A percentile compares a stretch with the other conserved stretches of the same genome.
Conservation (phyloP, 192 early-diverging fungal species). For the Lobosporangium transversale region DNA sequence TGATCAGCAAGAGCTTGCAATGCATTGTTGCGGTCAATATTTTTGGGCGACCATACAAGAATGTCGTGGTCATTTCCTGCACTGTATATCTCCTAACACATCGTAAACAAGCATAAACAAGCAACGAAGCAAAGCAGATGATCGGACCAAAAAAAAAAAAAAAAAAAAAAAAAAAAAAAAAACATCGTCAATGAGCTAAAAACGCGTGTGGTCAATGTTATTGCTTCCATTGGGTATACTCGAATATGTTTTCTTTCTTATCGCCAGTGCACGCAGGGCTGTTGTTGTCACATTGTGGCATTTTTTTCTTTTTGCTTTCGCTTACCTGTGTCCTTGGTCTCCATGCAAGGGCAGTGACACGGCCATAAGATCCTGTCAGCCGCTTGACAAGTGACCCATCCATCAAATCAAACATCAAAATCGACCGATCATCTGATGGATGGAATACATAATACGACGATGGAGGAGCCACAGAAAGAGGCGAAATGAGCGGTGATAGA, state of each 20-base stretch:
- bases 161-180: not conserved
- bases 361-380: conserved; percentile 71
- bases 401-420: conserved; percentile 67
- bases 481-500: conserved; percentile 34
- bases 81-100: conserved; percentile 68
- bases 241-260: too few species aligned
- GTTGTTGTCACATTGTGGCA: too few species aligned
- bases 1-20: conserved; percentile 34
- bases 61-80: conserved; percentile 68
- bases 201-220: too few species aligned
- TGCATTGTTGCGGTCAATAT: conserved; percentile 40
- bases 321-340: conserved; percentile 56
- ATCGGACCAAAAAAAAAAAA: not conserved
- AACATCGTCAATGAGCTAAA: too few species aligned
- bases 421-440: conserved; percentile 63
- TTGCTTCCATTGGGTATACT: too few species aligned
- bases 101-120: not conserved
- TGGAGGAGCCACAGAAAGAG: conserved; percentile 41
- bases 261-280: too few species aligned
- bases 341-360: conserved; percentile 68
- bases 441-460: conserved; percentile 67
- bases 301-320: not conserved
- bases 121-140: not conserved
- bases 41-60: conserved; percentile 63
- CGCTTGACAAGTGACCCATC: conserved; percentile 63